Base-by-base conservation (phyloP, 768 basidiomycete species). In the Mycena filopes region DNA sequence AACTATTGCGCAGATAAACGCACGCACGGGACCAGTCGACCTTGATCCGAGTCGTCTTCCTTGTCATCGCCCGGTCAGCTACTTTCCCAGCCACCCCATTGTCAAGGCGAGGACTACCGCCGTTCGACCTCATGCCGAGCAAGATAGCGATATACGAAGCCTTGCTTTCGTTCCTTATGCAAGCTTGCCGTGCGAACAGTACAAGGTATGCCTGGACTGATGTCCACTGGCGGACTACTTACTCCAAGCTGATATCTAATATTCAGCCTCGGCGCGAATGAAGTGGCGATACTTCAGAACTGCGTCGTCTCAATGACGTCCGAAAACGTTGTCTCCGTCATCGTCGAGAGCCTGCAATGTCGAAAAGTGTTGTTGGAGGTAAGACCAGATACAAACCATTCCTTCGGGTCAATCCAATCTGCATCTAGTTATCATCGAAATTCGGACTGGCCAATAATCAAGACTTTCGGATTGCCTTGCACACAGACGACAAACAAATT, bases 251-350 rank as follows among this genome's bases (percentile, higher is more conserved):
- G 26, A 29, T 6, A 15, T 26, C 9, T n/a, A n/a, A n/a, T 29
- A 4, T 12, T 5, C 16, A 50, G 29, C 28, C 7, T 15, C 9
- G 20, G 29, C 31, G 20, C 20, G 29, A 50, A 20, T 31, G 29
- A 33, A 50, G 18, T 15, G 1, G 29, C 16, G 4, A 28, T 13
- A 12, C 47, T 26, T 28, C 28, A 13, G 41, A 42, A 15, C 8
- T 49, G 48, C 25, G 21, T 36, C 3, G 33, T 28, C 36, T 58
- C 57, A 25, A 58, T 58, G 57, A 18, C 31, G 23, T 48, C 16
- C 1, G 45, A 49, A 4, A 26, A 48, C 38, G 43, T 40, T 42
- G 57, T 58, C n/a, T 13, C 6, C 26, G 45, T 21, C 3, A 16
- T 58, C 11, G 29, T 38, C 20, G 28, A 38, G 13, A 58, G 46